Conservation (phyloP, 2,329 filamentous ascomycete species). For the Gyromitra esculenta region DNA sequence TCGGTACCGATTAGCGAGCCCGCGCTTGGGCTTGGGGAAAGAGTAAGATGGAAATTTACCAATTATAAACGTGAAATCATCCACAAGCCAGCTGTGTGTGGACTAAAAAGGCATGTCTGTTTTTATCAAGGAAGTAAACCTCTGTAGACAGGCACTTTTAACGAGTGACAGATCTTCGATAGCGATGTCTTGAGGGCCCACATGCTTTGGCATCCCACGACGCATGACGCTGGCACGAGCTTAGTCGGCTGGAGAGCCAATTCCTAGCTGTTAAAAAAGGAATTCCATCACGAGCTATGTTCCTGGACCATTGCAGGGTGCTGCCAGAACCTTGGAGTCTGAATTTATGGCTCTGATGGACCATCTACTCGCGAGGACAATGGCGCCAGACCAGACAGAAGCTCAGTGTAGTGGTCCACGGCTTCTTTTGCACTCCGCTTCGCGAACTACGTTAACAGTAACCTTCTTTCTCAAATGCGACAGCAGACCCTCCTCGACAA, state of each 20-base stretch:
- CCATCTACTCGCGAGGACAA: not conserved
- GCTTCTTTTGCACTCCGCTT: not conserved
- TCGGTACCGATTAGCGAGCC: not conserved
- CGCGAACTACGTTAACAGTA: not conserved
- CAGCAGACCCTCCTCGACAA: not conserved
- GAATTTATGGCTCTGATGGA: not conserved
- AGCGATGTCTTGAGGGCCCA: not conserved
- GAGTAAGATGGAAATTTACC: not conserved
- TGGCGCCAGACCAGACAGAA: not conserved
- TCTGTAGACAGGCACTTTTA: not conserved
- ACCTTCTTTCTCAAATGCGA: not conserved
- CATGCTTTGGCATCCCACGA: not conserved
- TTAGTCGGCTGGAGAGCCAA: not conserved
- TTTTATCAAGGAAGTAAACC: not conserved
- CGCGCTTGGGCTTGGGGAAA: not conserved
- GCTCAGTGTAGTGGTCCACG: not conserved
- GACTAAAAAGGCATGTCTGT: not conserved
- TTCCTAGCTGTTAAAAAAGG: not conserved
- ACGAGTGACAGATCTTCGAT: not conserved
- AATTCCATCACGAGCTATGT: not conserved
- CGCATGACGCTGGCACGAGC: not conserved
- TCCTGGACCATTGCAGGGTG: not conserved
- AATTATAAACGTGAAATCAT: not conserved
- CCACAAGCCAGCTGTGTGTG: not conserved
- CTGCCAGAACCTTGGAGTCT: not conserved